Base-by-base conservation (phyloP, 129 eudicot genomes). In the Flaveria robusta region DNA sequence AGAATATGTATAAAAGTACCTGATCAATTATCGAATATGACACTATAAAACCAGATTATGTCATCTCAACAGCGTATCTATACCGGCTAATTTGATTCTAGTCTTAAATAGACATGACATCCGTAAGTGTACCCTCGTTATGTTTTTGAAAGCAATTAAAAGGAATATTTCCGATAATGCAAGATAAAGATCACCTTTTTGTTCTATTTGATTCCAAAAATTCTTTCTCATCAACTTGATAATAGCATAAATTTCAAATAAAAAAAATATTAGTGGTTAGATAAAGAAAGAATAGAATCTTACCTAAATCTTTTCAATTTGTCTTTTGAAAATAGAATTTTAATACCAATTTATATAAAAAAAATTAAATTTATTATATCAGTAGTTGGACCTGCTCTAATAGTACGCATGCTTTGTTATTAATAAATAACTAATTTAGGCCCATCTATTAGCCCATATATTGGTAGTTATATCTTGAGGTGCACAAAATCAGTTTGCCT, bases 111-210 rank as follows among this genome's bases (percentile, higher is more conserved):
- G 79, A 74, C 84, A 23, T 66, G 84, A 80, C 84, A 80, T 80
- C 79, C 84, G 70, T 74, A 80, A 73, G 66, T 29, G 79, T 67
- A 66, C 84, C 23, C 24, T 74, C 75, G 66, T 80, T 80, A 55
- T 66, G 63, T 66, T 79, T 56, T 66, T 56, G 9, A 66, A 79
- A 74, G 63, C 52, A 12, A 74, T 66, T 66, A 80, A 56, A 54
- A 65, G 74, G 79, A 80, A 80, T 80, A 80, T 80, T 67, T 80
- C 74, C 55, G 75, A 74, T 80, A 80, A 80, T 74, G 84, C 84
- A 80, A 74, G 74, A 54, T 74, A 80, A 80, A 74, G 75, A 74
- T 74, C 70, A 74, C 79, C 70, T 74, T 80, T 79, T 80, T 66
- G 49, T 68, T 55, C 70, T 18, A 62, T 64, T 79, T 80, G 69